Evolutionary conservation across 495 filamentous ascomycete genomes (phyloP).

Genomic region (Schizothecium vesticola): DNA sequence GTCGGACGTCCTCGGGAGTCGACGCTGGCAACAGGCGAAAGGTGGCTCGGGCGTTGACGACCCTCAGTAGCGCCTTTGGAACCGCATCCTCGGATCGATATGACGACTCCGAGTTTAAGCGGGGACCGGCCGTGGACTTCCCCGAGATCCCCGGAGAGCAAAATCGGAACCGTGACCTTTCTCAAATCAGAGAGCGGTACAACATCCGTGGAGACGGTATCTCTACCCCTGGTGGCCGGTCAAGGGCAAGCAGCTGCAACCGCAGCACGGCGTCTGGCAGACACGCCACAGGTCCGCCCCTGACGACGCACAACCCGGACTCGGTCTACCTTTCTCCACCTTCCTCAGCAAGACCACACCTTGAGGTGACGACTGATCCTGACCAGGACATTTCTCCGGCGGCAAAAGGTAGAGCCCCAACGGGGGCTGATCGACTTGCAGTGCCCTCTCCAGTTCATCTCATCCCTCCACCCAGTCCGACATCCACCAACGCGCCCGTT

Average conservation of each 20-base stretch:
- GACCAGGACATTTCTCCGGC: neutral
- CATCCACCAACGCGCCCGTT: neutral
- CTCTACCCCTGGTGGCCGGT: neutral
- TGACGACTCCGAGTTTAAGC: neutral
- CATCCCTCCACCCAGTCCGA: neutral
- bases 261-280: neutral
- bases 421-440: neutral
- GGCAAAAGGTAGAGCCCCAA: neutral
- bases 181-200: neutral
- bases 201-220: neutral
- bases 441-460: neutral
- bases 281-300: neutral
- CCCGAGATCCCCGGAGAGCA: neutral
- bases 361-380: neutral
- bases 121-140: neutral
- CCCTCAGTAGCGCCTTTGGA: neutral
- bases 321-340: neutral
- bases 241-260: neutral
- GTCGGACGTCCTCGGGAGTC: neutral
- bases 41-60: neutral
- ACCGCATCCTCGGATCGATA: neutral
- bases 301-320: neutral
- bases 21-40: neutral
- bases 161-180: neutral
- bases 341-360: neutral